Evolutionary conservation across 164 flowering plant species (phyloP).

Genomic region (Vitis amurensis): DNA sequence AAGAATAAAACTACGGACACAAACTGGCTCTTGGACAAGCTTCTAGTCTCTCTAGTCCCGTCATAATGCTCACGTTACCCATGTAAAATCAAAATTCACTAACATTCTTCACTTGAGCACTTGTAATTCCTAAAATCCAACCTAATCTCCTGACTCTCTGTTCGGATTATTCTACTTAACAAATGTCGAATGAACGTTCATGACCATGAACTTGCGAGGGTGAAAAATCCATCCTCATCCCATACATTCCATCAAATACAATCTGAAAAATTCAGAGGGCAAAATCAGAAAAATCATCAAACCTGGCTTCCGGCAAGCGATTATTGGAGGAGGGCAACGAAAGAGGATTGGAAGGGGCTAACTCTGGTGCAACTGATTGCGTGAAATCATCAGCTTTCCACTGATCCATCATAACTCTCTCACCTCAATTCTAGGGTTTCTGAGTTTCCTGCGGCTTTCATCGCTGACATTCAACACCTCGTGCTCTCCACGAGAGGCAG

Average conservation of each 20-base stretch:
- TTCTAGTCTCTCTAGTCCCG: too few species aligned
- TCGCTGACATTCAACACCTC: background rate
- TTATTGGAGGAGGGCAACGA: background rate
- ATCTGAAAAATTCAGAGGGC: background rate
- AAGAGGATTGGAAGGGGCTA: background rate
- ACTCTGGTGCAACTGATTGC: slow-evolving; percentile 1
- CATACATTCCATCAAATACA: background rate
- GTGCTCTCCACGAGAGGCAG: slow-evolving; percentile 22
- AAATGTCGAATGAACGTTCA: too few species aligned
- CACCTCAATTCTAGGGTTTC: background rate
- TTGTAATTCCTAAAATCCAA: too few species aligned
- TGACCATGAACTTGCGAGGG: too few species aligned
- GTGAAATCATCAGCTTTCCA: slow-evolving; percentile 15
- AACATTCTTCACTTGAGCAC: too few species aligned
- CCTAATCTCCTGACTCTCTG: too few species aligned
- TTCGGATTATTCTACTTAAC: too few species aligned
- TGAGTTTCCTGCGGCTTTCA: background rate
- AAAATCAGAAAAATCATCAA: background rate
- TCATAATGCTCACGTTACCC: too few species aligned
- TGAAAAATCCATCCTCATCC: too few species aligned
- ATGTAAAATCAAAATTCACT: too few species aligned
- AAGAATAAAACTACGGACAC: too few species aligned
- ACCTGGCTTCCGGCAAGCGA: slow-evolving; percentile 4
- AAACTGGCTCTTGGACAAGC: too few species aligned
- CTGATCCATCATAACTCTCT: slow-evolving; percentile 12